Evolutionary conservation across 2,329 filamentous ascomycete genomes (phyloP), one percentile per base, ranked within the genome.

Genomic region (Zasmidium angulare): DNA sequence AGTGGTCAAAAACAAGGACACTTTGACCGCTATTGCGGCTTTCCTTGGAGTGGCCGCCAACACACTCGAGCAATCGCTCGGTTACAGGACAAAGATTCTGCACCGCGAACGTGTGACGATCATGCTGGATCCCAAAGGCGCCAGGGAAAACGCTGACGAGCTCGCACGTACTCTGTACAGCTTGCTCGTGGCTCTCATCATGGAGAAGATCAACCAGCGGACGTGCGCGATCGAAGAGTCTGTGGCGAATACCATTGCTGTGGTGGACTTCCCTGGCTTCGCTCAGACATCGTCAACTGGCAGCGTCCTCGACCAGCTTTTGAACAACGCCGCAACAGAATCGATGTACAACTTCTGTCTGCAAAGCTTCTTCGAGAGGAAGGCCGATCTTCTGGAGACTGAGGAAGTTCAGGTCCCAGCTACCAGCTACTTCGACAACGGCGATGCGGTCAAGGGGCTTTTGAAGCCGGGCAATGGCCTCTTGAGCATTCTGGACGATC

Each of bases 361-460:
- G 22, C 93, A 96, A 72, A 96, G 90, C 75, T 98, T 99, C 78
- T 99, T 98, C 74, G 93, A 97, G 71, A 88, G 89, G 66, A 96
- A 95, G 75, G 92, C 93, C 0, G 93, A 98, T 63, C 86, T 96
- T 77, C 82, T 99, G 21, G 95, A 99, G 72, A 92, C 89, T 1
- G 95, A 99, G 74, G 95, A 99, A 73, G 91, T 99, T 36, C 86
- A 83, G 29, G 91, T 99, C 2, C 85, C 93, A 1, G 88, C 93
- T 0, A 97, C 93, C 0, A 96, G 91, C 78, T 99, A 98, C 76
- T 99, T 97, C 68, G 95, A 99, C 76, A 99, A 98, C 75, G 92
- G 90, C 0, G 95, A 98, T 74, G 92, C 93, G 10, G 92, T 97
- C 61, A 91, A 90, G 69, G 93, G 92, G 12, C 82, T 99, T 29